Conservation (phyloP, 495 filamentous ascomycete species). For the Xylaria scruposa region DNA sequence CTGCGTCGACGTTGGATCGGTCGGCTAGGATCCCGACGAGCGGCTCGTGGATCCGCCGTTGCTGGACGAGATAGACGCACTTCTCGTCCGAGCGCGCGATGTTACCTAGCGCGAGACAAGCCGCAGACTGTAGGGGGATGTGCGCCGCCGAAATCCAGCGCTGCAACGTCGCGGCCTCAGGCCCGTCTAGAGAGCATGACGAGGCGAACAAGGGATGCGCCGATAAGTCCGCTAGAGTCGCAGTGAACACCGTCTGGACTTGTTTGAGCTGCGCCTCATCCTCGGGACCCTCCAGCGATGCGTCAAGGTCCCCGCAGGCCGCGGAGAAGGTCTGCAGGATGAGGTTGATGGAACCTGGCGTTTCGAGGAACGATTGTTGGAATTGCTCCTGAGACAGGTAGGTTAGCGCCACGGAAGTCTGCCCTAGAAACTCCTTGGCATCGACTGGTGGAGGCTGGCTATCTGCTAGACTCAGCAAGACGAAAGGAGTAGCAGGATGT, state of each 20-base stretch:
- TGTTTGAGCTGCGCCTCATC: slow-evolving; percentile 60
- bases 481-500: slow-evolving; percentile 40
- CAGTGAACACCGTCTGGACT: slow-evolving; percentile 61
- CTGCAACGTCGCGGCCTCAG: slow-evolving; percentile 56
- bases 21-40: slow-evolving; percentile 60
- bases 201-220: slow-evolving; percentile 60
- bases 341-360: slow-evolving; percentile 36
- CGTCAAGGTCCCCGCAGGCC: slow-evolving; percentile 38
- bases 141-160: slow-evolving; percentile 55
- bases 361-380: slow-evolving; percentile 52
- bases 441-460: slow-evolving; percentile 32
- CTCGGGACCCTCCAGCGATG: slow-evolving; percentile 46
- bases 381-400: slow-evolving; percentile 53
- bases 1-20: slow-evolving; percentile 39
- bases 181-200: slow-evolving; percentile 43
- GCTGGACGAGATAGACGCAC: slow-evolving; percentile 62
- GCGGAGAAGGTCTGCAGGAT: slow-evolving; percentile 45
- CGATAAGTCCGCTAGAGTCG: slow-evolving; percentile 69
- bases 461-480: slow-evolving; percentile 45
- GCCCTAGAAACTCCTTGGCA: slow-evolving; percentile 45
- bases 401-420: slow-evolving; percentile 45
- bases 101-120: slow-evolving; percentile 80
- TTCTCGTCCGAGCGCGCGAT: slow-evolving; percentile 73
- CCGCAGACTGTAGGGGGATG: slow-evolving; percentile 65
- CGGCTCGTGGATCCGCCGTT: slow-evolving; percentile 59